Evolutionary conservation across 495 filamentous ascomycete genomes (phyloP).

Genomic region (Neurospora intermedia): DNA sequence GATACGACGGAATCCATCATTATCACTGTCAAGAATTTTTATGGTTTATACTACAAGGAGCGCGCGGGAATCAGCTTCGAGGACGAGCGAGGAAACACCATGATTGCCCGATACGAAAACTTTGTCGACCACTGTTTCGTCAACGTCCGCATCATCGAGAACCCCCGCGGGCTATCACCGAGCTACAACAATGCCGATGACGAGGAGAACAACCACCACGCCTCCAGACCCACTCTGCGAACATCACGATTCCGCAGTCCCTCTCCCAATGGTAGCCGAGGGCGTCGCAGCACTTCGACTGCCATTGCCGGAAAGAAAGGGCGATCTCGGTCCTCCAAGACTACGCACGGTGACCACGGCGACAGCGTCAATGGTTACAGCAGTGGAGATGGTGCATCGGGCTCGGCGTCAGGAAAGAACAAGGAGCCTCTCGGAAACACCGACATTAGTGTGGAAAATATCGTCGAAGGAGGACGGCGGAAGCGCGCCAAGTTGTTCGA

Average conservation of each 20-base stretch:
- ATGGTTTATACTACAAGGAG: slow-evolving; percentile 66
- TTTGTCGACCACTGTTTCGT: slow-evolving; percentile 81
- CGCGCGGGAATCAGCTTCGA: slow-evolving; percentile 70
- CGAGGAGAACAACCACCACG: slow-evolving; percentile 43
- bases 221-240: slow-evolving; percentile 55
- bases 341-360: slow-evolving; percentile 55
- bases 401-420: slow-evolving; percentile 60
- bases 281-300: slow-evolving; percentile 68
- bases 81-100: slow-evolving; percentile 69
- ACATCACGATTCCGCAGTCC: slow-evolving; percentile 61
- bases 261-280: slow-evolving; percentile 65
- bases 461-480: slow-evolving; percentile 88
- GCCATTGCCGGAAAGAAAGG: slow-evolving; percentile 46
- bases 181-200: slow-evolving; percentile 16
- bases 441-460: slow-evolving; percentile 95
- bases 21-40: slow-evolving; percentile 95
- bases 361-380: slow-evolving; percentile 63
- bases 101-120: slow-evolving; percentile 94
- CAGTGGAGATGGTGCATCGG: slow-evolving; percentile 68
- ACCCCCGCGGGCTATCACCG: slow-evolving; percentile 36
- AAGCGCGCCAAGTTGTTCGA: slow-evolving; percentile 90
- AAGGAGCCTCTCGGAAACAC: slow-evolving; percentile 83
- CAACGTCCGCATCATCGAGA: slow-evolving; percentile 76
- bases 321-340: slow-evolving; percentile 58
- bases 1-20: slow-evolving; percentile 95